Evolutionary conservation across 805 yeast species (phyloP), one percentile per base, ranked within the genome.

Genomic region (Candida hispaniensis): DNA sequence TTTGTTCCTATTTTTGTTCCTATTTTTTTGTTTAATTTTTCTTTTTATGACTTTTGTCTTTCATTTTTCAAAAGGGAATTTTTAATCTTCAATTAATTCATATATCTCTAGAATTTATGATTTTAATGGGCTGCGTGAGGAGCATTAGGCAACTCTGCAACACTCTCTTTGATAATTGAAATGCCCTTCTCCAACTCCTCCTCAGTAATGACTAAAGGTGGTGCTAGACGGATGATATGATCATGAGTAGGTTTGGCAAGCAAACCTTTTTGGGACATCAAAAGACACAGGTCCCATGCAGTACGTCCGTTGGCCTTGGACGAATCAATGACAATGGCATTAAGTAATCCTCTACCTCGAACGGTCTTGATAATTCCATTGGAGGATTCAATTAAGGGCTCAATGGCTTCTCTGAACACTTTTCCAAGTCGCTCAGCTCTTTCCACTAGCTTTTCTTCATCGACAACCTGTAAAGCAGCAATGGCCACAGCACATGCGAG

Each of bases 241-340:
- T 85, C 94, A 56, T 88, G 97, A 2, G 97, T 86, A 46, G 96
- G 97, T 63, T 86, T 88, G 44, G 97, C 96, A 51, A 86, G 66
- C 10, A 88, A 79, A 41, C 97, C 97, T 42, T 73, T 64, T 38
- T 80, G 74, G 60, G 80, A 83, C 91, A 88, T 78, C 49, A 81
- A 61, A 49, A 88, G 56, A 63, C 97, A 88, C 46, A 88, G 66
- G 55, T 88, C 96, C 97, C 97, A 88, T 3, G 97, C 96, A 17
- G 91, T 67, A 58, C 86, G 75, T 41, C 94, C 95, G 52, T 75
- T 75, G 42, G 94, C 73, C 61, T 77, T 79, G 26, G 73, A 45
- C 38, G 79, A 73, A 60, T 88, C 95, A 52, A 86, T 80, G 38
- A 88, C 96, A 55, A 88, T 75, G 30, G 97, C 97, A 44, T 80